Conservation (phyloP, 2,329 filamentous ascomycete genomes). For the Shiraia bambusicola region DNA sequence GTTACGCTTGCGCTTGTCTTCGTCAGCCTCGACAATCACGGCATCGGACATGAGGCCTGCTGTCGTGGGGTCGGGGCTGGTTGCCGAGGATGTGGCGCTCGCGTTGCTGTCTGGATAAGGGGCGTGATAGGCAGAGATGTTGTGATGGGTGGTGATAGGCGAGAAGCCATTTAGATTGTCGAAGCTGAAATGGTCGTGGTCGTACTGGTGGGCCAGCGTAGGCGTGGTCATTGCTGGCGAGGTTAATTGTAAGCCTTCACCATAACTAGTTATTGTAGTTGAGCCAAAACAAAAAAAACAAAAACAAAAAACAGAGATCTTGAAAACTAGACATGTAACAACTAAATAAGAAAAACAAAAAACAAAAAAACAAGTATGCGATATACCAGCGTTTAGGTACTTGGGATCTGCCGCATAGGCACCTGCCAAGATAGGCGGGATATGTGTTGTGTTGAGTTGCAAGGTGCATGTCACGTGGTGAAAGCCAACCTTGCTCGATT, state of each 20-base stretch:
- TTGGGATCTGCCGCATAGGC: conserved; percentile 15
- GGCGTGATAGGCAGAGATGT: conserved; percentile 27
- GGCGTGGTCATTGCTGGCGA: conserved; percentile 32
- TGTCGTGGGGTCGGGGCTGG: conserved; percentile 23
- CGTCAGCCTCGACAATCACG: conserved; percentile 61
- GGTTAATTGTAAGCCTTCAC: conserved; percentile 32
- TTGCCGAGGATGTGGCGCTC: conserved; percentile 29
- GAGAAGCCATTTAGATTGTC: conserved; percentile 37
- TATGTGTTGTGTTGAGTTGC: conserved; percentile 9
- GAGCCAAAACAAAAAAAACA: conserved; percentile 1
- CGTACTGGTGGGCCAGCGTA: conserved; percentile 24
- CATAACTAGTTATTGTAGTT: conserved; percentile 1
- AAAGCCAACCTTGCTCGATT: conserved; percentile 2
- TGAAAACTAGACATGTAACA: neutral
- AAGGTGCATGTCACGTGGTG: conserved; percentile 19
- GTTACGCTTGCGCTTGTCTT: conserved; percentile 87
- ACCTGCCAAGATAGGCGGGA: conserved; percentile 21
- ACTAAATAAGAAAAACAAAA: neutral
- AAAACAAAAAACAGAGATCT: conserved; percentile 2
- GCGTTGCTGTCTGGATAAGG: conserved; percentile 40
- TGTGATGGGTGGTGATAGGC: conserved; percentile 27
- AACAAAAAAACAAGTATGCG: neutral
- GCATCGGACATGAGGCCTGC: conserved; percentile 22
- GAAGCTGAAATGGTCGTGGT: conserved; percentile 26
- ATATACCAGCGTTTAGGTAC: conserved; percentile 1